Evolutionary conservation across 2,329 filamentous ascomycete species (phyloP), one percentile per base, ranked within the genome.

Genomic region (Nemania sp.): DNA sequence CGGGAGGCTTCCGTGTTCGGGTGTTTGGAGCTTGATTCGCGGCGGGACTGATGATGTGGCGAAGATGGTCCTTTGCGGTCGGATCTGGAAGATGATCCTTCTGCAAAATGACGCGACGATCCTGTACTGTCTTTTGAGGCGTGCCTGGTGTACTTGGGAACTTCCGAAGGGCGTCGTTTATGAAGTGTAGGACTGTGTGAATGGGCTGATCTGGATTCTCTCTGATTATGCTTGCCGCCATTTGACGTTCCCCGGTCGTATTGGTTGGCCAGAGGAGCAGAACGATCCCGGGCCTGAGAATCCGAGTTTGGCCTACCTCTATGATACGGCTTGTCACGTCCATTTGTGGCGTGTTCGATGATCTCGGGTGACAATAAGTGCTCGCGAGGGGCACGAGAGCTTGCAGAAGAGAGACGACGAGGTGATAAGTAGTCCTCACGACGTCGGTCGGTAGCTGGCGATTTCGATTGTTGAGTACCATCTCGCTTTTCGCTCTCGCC

Each of bases 281-380:
- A 61, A 40, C 54, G 60, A 47, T 61, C 52, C 17, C 63, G 66
- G 30, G 50, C 53, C 26, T 60, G 56, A 7, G 57, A 6, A 17
- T 56, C 57, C 34, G 64, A 54, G 24, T 55, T 63, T 26, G 56
- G 54, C 19, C 61, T 60, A 19, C 66, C 64, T 49, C 60, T 64
- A 42, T 67, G 67, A 34, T 69, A 69, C 8, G 56, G 40, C 24
- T 64, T 59, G 40, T 70, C 68, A 39, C 66, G 64, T 30, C 67
- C 66, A 44, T 63, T 64, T 15, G 66, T 68, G 20, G 63, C 54
- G 36, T 70, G 61, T 47, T 68, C 66, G 34, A 76, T 68, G 5
- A 73, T 63, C 56, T 80, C 78, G 22, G 79, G 78, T 6, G 80
- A 78, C 15, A 79, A 68, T 44, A 75, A 72, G 23, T 69, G 74